Conservation (phyloP, 371 early-diverging fungal genomes). For the Mycotypha africana region DNA sequence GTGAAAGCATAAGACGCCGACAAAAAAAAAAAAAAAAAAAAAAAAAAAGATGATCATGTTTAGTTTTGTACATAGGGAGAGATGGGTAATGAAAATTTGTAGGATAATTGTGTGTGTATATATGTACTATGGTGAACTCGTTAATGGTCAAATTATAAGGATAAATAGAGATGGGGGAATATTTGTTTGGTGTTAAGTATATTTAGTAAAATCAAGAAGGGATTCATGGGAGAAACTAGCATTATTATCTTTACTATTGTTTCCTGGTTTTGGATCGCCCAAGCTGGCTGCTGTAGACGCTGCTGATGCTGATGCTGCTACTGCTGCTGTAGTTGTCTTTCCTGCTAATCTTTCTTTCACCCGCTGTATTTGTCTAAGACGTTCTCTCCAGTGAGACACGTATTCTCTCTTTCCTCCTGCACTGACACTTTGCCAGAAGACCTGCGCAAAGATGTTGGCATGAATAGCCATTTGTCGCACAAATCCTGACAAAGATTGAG, state of each 20-base stretch:
- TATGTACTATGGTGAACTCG: too few relatives aligned
- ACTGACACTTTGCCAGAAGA: slow-evolving; percentile 56
- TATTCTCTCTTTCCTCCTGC: slow-evolving; percentile 54
- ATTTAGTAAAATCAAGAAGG: slow-evolving; percentile 58
- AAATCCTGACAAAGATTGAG: slow-evolving; percentile 69
- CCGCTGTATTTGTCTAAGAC: slow-evolving; percentile 83
- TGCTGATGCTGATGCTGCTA: neutral
- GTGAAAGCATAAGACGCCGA: too few relatives aligned
- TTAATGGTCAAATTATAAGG: too few relatives aligned
- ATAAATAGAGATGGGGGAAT: too few relatives aligned
- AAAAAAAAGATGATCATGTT: too few relatives aligned
- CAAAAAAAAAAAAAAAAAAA: too few relatives aligned
- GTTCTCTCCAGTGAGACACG: slow-evolving; percentile 80
- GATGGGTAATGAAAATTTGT: too few relatives aligned
- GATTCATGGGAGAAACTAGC: slow-evolving; percentile 38
- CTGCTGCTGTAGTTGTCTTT: slow-evolving; percentile 7
- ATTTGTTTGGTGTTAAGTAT: slow-evolving; percentile 26
- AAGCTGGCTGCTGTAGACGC: neutral
- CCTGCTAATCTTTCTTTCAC: slow-evolving; percentile 50
- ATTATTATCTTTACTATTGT: slow-evolving; percentile 9
- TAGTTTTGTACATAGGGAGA: too few relatives aligned
- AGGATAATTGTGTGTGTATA: too few relatives aligned
- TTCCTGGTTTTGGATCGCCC: neutral
- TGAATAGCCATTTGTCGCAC: slow-evolving; percentile 85
- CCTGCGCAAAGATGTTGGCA: slow-evolving; percentile 88